Evolutionary conservation across 768 basidiomycete species (phyloP).

Genomic region (Grammothele lineata): DNA sequence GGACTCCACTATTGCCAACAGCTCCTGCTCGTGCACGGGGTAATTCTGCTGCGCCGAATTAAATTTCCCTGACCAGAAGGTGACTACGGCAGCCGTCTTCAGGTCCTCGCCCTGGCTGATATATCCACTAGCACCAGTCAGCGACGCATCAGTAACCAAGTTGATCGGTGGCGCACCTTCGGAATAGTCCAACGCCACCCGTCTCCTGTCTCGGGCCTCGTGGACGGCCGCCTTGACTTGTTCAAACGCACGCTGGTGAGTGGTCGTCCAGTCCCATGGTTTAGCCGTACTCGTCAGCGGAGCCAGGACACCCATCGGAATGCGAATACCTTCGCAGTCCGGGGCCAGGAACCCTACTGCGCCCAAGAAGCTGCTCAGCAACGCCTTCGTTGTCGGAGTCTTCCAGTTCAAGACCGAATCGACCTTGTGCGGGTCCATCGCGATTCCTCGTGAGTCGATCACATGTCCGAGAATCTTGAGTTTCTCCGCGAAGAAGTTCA

Average conservation of each 20-base stretch:
- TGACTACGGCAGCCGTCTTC: constrained; percentile 8
- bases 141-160: constrained; percentile 20
- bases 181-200: constrained; percentile 19
- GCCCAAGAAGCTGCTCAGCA: constrained; percentile 28
- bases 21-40: constrained; percentile 34
- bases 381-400: constrained; percentile 20
- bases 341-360: constrained; percentile 27
- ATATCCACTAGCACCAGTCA: constrained; percentile 15
- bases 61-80: constrained; percentile 26
- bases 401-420: constrained; percentile 26
- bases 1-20: constrained; percentile 31
- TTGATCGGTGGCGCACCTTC: constrained; percentile 13
- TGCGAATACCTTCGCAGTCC: constrained; percentile 14
- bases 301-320: constrained; percentile 33
- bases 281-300: constrained; percentile 10
- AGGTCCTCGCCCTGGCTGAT: constrained; percentile 20
- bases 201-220: constrained; percentile 3
- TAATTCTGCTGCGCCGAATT: constrained; percentile 27
- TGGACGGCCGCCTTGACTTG: constrained; percentile 13
- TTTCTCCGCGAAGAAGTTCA: constrained; percentile 17
- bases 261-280: constrained; percentile 20
- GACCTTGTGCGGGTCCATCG: constrained; percentile 22
- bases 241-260: constrained; percentile 27
- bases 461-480: constrained; percentile 23
- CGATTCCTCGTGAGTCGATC: constrained; percentile 18